Base-by-base conservation (phyloP, 192 early-diverging fungal species). In the Radiomyces spectabilis region DNA sequence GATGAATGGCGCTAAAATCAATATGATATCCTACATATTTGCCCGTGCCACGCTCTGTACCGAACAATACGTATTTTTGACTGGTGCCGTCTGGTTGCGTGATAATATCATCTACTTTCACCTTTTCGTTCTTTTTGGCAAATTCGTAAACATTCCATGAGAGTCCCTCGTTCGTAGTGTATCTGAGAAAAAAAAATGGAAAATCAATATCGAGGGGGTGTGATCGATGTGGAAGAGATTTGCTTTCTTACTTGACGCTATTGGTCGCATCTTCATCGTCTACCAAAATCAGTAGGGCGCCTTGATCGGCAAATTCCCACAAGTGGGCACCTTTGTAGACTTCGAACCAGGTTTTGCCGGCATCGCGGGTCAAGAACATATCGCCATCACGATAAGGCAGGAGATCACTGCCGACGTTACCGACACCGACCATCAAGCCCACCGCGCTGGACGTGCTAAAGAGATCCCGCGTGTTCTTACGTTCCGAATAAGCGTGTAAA, bases 231-330 rank as follows among this genome's bases (percentile, higher is more conserved):
- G 27, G 30, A 32, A 18, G 2, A 45, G 22, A 33, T 7, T 29
- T 19, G 5, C 55, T 12, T 6, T 58, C 65, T 41, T 74, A 78
- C 42, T 76, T 76, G 18, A 90, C 53, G 22, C 70, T 63, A 26
- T 80, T 68, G 12, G 82, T 78, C 0, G 84, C 79, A 19, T 78
- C 77, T 45, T 93, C 87, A 55, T 97, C 92, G 42, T 89, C 83
- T 4, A 87, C 85, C n/a, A 94, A 44, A 16, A 99, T 52, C 19
- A 97, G 75, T 26, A 99, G 73, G 5, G 77, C 85, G 9, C 96
- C 96, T 51, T 93, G 89, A 56, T 96, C 93, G 19, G 92, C 92
- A 77, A 96, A 91, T 60, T 94, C 93, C 63, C 85, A 91, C 68
- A 89, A 76, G 55, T 93, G 85, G n/a, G 94, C 84, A 27, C 90